Percentiles rank a stretch among this genome's conserved stretches.
These are phyloP conservation scores for Termitomyces titanicus DNA, from an alignment of 768 basidiomycete species.

Conservation along the genomic window DNA sequence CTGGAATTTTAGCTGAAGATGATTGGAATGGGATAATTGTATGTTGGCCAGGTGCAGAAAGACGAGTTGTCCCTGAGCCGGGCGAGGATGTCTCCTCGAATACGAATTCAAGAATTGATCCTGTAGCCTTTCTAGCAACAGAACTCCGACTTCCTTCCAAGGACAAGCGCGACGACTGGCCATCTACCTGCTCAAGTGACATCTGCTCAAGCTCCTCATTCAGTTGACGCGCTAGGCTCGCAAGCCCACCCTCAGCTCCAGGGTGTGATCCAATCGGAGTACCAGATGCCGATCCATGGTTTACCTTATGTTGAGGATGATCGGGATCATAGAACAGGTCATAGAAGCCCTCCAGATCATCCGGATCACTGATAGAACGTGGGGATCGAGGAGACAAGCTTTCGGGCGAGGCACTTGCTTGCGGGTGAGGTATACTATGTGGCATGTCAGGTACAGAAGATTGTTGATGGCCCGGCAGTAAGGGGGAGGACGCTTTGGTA, in stretches of 20 bases:
- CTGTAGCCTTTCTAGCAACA: conserved; percentile 23
- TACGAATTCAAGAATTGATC: conserved; percentile 33
- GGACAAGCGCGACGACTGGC: conserved; percentile 26
- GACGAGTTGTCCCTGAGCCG: conserved; percentile 18
- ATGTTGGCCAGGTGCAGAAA: conserved; percentile 16
- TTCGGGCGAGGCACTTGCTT: conserved; percentile 15
- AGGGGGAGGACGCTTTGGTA: conserved; percentile 21
- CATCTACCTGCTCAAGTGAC: conserved; percentile 28
- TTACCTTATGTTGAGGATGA: conserved; percentile 11
- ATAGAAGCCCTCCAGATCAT: conserved; percentile 70
- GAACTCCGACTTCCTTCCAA: conserved; percentile 10
- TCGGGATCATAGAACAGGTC: conserved; percentile 68
- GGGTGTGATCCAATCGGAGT: conserved; percentile 21
- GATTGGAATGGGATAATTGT: conserved; percentile 35
- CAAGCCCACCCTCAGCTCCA: conserved; percentile 41
- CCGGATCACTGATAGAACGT: conserved; percentile 52
- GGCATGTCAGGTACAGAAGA: background rate
- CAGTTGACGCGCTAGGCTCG: conserved; percentile 47
- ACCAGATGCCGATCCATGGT: conserved; percentile 14
- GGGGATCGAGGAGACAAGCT: conserved; percentile 42
- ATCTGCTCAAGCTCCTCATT: conserved; percentile 47
- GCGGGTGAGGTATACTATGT: conserved; percentile 2
- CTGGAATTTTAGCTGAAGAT: conserved; percentile 40
- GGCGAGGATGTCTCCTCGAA: conserved; percentile 31
- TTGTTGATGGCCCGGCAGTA: conserved; percentile 11